phyloP scores from a whole-genome alignment of 352 stramenopile genomes.

The Globisporangium spinosum region DNA sequence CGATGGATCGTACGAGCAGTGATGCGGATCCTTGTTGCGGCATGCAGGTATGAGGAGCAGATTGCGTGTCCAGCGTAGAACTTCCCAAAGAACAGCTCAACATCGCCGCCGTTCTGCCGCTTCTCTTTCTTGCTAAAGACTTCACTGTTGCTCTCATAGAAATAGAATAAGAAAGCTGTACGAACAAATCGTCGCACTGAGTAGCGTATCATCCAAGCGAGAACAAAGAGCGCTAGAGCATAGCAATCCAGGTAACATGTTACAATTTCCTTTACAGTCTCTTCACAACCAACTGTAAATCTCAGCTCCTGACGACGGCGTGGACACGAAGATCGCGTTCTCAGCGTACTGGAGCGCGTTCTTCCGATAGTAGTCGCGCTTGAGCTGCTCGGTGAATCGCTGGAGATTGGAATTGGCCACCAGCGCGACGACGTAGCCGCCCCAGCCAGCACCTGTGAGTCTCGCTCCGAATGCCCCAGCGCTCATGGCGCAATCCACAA shows the following conservation, averaged over 20 bases:
- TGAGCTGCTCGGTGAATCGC: conserved; percentile 36
- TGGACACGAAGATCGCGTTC: conserved; percentile 1
- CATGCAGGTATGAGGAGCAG: not conserved
- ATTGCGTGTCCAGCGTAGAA: no score
- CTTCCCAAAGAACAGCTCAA: no score
- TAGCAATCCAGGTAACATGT: not conserved
- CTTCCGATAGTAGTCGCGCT: conserved; percentile 32
- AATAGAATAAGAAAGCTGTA: no score
- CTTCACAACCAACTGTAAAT: not conserved
- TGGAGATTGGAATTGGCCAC: conserved; percentile 32
- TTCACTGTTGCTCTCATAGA: no score
- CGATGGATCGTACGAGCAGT: not conserved
- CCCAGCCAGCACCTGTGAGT: conserved; percentile 82
- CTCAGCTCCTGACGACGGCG: not conserved
- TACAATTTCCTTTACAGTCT: no score
- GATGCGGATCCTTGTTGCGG: not conserved
- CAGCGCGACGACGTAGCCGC: conserved; percentile 70
- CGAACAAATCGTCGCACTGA: no score
- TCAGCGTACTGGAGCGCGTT: not conserved
- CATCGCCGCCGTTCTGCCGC: no score
- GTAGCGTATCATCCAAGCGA: no score
- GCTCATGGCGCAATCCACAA: conserved; percentile 43
- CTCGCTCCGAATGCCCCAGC: conserved; percentile 61
- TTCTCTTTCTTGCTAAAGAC: no score
- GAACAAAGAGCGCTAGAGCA: no score